Percentiles rank a stretch among this genome's conserved stretches.
phyloP scores from a whole-genome alignment of 768 basidiomycete species.

The Termitomyces sp. region DNA sequence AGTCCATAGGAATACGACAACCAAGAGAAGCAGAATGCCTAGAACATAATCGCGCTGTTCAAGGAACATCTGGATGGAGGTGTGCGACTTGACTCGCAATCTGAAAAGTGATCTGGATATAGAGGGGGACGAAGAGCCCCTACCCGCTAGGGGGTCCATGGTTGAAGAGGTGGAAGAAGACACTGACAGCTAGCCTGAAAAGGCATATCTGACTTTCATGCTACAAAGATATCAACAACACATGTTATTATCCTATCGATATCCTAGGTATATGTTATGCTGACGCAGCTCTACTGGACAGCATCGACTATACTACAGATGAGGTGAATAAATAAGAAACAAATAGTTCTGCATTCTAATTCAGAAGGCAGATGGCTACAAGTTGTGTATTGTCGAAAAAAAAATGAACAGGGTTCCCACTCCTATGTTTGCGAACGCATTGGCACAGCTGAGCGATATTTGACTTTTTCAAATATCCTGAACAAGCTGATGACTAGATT shows the following conservation, averaged over 20 bases:
- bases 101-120: constrained; percentile 3
- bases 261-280: background rate
- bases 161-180: background rate
- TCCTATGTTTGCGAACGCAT: constrained; percentile 10
- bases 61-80: constrained; percentile 11
- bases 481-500: constrained; percentile 84
- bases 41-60: constrained; percentile 39
- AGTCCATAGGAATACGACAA: constrained; percentile 89
- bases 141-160: constrained; percentile 8
- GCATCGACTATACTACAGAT: background rate
- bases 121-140: background rate
- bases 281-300: background rate
- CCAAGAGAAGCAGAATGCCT: constrained; percentile 68
- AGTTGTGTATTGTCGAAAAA: background rate
- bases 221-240: too few relatives aligned
- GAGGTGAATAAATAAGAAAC: background rate
- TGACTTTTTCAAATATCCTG: constrained; percentile 88
- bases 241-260: background rate
- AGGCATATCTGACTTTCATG: background rate
- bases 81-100: background rate
- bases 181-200: background rate
- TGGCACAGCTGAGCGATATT: constrained; percentile 54
- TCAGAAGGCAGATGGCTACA: background rate
- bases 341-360: background rate
- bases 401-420: background rate